These are phyloP conservation scores for Taphrina betulina DNA, from an alignment of 1,139 yeast genomes.

Conservation along the genomic window DNA sequence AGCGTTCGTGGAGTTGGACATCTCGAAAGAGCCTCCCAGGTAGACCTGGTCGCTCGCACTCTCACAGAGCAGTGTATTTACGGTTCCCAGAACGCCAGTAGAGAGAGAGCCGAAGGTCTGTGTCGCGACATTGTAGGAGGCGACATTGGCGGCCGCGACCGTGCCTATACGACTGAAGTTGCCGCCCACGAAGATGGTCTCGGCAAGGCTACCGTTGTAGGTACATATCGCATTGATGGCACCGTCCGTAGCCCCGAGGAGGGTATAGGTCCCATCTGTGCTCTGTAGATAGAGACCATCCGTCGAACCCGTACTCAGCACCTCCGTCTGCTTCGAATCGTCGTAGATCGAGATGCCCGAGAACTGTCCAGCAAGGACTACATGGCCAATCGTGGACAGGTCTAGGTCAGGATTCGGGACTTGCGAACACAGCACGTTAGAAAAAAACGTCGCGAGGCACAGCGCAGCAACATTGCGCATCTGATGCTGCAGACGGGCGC, in stretches of 20 bases:
- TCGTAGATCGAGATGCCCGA: constrained; percentile 60
- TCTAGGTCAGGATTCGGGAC: constrained; percentile 37
- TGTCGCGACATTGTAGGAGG: constrained; percentile 55
- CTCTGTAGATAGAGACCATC: constrained; percentile 34
- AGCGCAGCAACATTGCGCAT: neutral
- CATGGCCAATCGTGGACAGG: constrained; percentile 43
- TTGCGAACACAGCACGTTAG: constrained; percentile 4
- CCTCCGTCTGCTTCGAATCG: constrained; percentile 43
- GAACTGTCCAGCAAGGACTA: constrained; percentile 67
- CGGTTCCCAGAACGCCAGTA: constrained; percentile 52
- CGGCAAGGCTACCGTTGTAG: constrained; percentile 39
- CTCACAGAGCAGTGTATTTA: constrained; percentile 55
- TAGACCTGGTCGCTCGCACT: constrained; percentile 56
- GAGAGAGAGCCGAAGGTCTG: constrained; percentile 50
- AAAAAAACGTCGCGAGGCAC: neutral
- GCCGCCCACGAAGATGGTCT: constrained; percentile 50
- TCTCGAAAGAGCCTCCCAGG: constrained; percentile 76
- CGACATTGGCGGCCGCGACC: constrained; percentile 49
- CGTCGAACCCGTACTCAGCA: constrained; percentile 38
- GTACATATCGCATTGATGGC: constrained; percentile 43
- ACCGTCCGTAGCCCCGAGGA: constrained; percentile 42
- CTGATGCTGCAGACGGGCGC: no score
- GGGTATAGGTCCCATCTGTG: constrained; percentile 31
- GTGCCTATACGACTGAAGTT: constrained; percentile 47
- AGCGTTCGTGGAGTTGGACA: constrained; percentile 58